A percentile compares a stretch with the other conserved stretches of the same genome.
Evolutionary conservation across 768 basidiomycete species (phyloP).

Genomic region (Albatrellus ellisii): DNA sequence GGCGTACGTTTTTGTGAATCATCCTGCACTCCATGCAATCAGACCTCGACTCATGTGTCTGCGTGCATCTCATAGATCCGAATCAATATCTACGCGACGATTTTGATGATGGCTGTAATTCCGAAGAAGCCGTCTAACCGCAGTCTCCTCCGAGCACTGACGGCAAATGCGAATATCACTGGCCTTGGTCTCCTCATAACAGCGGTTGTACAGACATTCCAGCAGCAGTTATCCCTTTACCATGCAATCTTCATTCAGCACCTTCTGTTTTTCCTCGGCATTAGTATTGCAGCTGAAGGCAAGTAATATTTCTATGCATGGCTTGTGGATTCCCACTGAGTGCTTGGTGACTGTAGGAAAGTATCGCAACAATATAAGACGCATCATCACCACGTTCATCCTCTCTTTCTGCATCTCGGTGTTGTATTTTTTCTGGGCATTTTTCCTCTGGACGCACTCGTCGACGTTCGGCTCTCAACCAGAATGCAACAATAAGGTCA

Average conservation of each 20-base stretch:
- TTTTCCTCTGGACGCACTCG: conserved; percentile 3
- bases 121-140: conserved; percentile 3
- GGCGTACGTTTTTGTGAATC: background rate
- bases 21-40: too few species aligned
- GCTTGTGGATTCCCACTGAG: background rate
- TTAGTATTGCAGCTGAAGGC: conserved; percentile 3
- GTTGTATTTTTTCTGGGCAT: conserved; percentile 5
- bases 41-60: background rate
- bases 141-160: conserved; percentile 1
- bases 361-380: conserved; percentile 5
- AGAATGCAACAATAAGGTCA: too few species aligned
- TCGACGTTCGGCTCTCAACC: background rate
- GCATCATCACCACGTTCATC: conserved; percentile 3
- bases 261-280: conserved; percentile 8
- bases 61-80: conserved; percentile 5
- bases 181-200: conserved; percentile 9
- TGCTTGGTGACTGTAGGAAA: conserved; percentile 1
- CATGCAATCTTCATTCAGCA: conserved; percentile 7
- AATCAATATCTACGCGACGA: conserved; percentile 8
- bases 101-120: conserved; percentile 2
- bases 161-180: background rate
- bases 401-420: background rate
- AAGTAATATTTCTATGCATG: background rate
- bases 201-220: conserved; percentile 2
- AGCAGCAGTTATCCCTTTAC: conserved; percentile 1